Evolutionary conservation across 208 protist genomes (phyloP), one percentile per base, ranked within the genome.

Genomic region (Endotrypanum monterogeii): DNA sequence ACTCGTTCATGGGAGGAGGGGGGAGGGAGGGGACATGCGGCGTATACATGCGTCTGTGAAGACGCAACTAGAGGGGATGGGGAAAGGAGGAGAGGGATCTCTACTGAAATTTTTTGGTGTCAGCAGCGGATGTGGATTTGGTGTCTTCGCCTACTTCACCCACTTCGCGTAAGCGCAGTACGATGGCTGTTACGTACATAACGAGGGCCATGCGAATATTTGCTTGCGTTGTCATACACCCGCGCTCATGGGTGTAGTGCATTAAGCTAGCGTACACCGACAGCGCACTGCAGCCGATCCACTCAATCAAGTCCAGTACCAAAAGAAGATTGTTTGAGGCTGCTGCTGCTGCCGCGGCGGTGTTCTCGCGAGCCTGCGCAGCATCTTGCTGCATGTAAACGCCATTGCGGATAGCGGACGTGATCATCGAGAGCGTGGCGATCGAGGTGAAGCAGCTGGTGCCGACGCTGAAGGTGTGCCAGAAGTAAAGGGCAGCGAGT

Each of bases 401-500:
- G 18, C 71, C 57, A 51, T 74, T 73, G 74, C 74, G 79, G 57
- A 67, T 74, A 12, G 72, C 58, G 20, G 79, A 83, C 16, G 78
- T 58, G 18, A 83, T 44, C n/a, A 78, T 74, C 23, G 82, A 55
- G 56, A 80, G 71, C 50, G 81, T 85, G 35, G 77, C 70, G 35
- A 82, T 60, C 68, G 74, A 71, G 11, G 37, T 71, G 61, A 79
- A 74, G 68, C 60, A 74, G 74, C 83, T 87, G 39, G 78, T 79
- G 35, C 84, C 84, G 41, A 88, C 74, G 66, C 71, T 85, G 74
- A 78, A 88, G 20, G 84, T 85, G 74, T 88, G 84, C 84, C 84
- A 88, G 65, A 74, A 84, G 74, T 80, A 84, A 35, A 84, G 76
- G n/a, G 80, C 58, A 18, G 83, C 50, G 50, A 85, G 73, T 6